Percentiles rank a stretch among this genome's conserved stretches.
phyloP scores from a whole-genome alignment of 1,284 basidiomycete genomes.

The Tilletiaria anomala region DNA sequence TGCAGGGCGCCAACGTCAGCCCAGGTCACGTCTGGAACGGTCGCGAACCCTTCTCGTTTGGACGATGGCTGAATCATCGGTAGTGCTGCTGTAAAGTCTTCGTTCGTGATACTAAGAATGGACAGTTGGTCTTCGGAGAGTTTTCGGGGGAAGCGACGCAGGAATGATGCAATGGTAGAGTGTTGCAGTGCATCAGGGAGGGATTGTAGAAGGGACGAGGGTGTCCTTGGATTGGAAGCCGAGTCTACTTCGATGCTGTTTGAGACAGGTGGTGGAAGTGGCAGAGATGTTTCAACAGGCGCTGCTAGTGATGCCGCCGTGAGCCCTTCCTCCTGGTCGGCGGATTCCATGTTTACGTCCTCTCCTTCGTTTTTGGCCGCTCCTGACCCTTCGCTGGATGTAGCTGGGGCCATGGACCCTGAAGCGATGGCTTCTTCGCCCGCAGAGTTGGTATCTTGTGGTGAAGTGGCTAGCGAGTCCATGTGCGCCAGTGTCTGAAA shows the following conservation, averaged over 20 bases:
- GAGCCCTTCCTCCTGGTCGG: neutral
- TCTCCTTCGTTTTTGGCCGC: neutral
- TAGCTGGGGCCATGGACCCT: constrained; percentile 4
- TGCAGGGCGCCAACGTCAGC: constrained; percentile 84
- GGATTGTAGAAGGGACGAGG: too few species aligned
- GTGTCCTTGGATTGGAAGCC: too few species aligned
- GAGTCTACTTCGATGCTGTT: too few species aligned
- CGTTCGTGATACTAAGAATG: constrained; percentile 61
- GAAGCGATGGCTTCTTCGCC: constrained; percentile 3
- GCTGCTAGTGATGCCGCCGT: neutral
- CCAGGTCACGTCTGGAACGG: constrained; percentile 90
- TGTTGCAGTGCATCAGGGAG: constrained; percentile 42
- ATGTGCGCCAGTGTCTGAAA: constrained; percentile 57
- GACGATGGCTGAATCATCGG: constrained; percentile 82
- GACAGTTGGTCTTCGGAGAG: constrained; percentile 62
- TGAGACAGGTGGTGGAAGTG: too few species aligned
- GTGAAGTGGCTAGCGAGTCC: too few species aligned
- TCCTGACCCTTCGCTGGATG: too few species aligned
- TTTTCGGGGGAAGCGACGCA: constrained; percentile 66
- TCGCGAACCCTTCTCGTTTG: constrained; percentile 93
- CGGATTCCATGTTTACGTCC: constrained; percentile 1
- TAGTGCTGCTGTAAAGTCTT: constrained; percentile 57
- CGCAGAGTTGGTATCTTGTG: constrained; percentile 2
- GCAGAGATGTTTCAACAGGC: too few species aligned
- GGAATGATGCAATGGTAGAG: constrained; percentile 71